Conservation (phyloP, 2,329 filamentous ascomycete genomes). For the Elsinoe australis region DNA sequence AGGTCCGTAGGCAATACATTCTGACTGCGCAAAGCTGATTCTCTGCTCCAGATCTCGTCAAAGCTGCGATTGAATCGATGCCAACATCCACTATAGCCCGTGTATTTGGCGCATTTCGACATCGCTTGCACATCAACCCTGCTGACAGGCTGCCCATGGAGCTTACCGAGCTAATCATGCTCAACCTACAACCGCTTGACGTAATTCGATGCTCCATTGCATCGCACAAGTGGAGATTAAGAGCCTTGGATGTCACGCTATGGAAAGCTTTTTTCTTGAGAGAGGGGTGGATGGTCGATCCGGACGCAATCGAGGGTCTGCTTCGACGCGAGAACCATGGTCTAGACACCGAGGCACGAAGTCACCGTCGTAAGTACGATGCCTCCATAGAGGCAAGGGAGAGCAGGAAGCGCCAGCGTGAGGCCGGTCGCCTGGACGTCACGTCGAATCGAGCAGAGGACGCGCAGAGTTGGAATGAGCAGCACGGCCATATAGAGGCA, state of each 20-base stretch:
- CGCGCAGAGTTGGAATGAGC: conserved; percentile 36
- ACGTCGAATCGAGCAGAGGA: background rate
- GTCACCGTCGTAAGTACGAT: conserved; percentile 35
- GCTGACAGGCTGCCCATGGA: conserved; percentile 78
- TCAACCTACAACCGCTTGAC: conserved; percentile 73
- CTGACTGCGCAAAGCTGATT: conserved; percentile 1
- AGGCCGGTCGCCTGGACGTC: conserved; percentile 33
- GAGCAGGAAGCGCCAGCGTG: conserved; percentile 46
- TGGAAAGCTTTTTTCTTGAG: conserved; percentile 77
- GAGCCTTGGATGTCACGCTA: conserved; percentile 73
- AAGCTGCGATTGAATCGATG: conserved; percentile 67
- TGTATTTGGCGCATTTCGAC: conserved; percentile 72
- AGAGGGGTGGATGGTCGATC: conserved; percentile 64
- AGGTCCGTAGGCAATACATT: background rate
- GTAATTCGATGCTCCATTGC: conserved; percentile 71
- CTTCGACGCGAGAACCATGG: conserved; percentile 10
- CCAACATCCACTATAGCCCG: conserved; percentile 71
- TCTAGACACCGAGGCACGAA: background rate
- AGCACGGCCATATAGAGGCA: conserved; percentile 43
- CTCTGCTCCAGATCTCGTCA: conserved; percentile 61
- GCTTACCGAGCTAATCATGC: conserved; percentile 81
- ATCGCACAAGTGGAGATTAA: conserved; percentile 72
- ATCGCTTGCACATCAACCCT: conserved; percentile 88
- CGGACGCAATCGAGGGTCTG: conserved; percentile 26
- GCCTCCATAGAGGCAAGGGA: conserved; percentile 44